These are phyloP conservation scores for Paramecium biaurelia DNA, from an alignment of 73 alveolate species.

Conservation along the genomic window DNA sequence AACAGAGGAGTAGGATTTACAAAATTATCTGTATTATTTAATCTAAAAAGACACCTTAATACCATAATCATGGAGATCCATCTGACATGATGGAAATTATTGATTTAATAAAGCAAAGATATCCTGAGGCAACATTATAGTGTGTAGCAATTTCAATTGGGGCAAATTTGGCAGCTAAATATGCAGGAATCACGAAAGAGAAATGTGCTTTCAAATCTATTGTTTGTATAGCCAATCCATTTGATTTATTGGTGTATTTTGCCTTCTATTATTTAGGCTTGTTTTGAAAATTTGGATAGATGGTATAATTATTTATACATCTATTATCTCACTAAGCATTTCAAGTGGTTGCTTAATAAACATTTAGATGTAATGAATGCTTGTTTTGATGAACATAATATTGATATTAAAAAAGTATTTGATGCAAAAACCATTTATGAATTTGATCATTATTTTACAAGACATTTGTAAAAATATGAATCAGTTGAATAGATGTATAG, in stretches of 20 bases:
- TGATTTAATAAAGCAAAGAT: conserved; percentile 7
- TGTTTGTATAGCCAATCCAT: conserved; percentile 60
- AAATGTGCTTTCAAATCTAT: conserved; percentile 55
- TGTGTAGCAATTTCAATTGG: conserved; percentile 63
- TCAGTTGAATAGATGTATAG: conserved; percentile 50
- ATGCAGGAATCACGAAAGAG: conserved; percentile 56
- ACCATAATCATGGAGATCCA: conserved; percentile 48
- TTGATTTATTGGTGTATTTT: conserved; percentile 53
- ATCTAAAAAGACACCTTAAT: background rate
- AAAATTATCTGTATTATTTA: conserved; percentile 5
- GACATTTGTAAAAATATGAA: background rate
- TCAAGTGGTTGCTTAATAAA: conserved; percentile 43
- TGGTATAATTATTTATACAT: conserved; percentile 44
- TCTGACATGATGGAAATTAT: conserved; percentile 49
- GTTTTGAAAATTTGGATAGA: conserved; percentile 16
- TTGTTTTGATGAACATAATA: conserved; percentile 1
- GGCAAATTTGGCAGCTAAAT: conserved; percentile 43
- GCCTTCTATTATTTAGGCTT: background rate
- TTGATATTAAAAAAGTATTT: conserved; percentile 49
- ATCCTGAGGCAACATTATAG: conserved; percentile 55
- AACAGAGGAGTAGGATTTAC: conserved; percentile 39
- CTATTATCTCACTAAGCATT: conserved; percentile 30
- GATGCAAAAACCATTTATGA: conserved; percentile 29
- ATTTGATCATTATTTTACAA: conserved; percentile 56
- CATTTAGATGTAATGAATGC: conserved; percentile 50